A percentile compares a stretch with the other conserved stretches of the same genome.
These are phyloP conservation scores for Opeltia flavorubescens DNA, from an alignment of 495 filamentous ascomycete species.

Conservation along the genomic window DNA sequence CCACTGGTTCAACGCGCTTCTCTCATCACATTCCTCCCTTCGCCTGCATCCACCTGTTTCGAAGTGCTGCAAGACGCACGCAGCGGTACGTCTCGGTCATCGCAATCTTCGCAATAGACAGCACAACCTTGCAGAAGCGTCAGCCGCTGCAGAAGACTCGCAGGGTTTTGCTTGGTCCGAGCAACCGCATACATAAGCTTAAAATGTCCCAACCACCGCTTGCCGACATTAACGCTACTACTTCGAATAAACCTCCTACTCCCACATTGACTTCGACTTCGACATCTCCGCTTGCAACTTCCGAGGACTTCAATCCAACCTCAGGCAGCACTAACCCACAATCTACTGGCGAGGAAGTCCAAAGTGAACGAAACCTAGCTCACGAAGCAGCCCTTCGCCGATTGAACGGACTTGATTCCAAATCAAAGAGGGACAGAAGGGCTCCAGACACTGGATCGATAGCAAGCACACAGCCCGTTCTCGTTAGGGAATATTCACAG, in stretches of 20 bases:
- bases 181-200: background rate
- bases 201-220: background rate
- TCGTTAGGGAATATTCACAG: conserved; percentile 31
- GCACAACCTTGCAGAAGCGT: background rate
- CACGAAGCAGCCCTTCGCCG: background rate
- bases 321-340: background rate
- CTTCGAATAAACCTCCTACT: background rate
- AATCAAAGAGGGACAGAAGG: background rate
- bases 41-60: background rate
- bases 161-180: background rate
- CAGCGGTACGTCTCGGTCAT: background rate
- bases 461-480: conserved; percentile 24
- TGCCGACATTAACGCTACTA: background rate
- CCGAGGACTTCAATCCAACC: background rate
- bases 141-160: background rate
- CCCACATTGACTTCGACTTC: background rate
- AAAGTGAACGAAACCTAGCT: background rate
- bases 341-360: background rate
- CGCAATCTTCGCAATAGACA: background rate
- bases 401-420: background rate
- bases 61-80: background rate
- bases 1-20: background rate
- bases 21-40: background rate
- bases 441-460: background rate
- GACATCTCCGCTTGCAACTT: background rate